Base-by-base conservation (phyloP, 495 filamentous ascomycete genomes). In the Friedmanniomyces simplex region DNA sequence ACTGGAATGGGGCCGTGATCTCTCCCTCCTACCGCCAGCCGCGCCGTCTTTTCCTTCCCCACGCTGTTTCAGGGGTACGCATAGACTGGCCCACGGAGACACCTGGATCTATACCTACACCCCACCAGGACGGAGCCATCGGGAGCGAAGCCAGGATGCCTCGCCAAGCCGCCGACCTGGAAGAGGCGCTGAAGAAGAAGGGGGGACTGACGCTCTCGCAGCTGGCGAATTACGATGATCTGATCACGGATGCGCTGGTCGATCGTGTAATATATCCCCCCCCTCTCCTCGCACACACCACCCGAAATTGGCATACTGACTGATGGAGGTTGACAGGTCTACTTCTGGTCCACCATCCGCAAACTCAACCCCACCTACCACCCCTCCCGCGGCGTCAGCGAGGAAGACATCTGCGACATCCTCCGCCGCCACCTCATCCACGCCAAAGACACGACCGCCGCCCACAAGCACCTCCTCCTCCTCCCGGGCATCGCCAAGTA, bases 311-410 rank as follows among this genome's bases (percentile, higher is more conserved):
- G n/a, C n/a, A n/a, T n/a, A 7, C 56, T 51, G 45, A 54, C 52
- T 53, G 43, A 55, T 50, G 34, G 52, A 32, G 36, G 54, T 48
- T 36, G 52, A 42, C 66, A 98, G 94, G 83, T 85, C 14, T 95
- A 87, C 67, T 97, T 87, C 72, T 97, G 94, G 93, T 90, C 91
- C 13, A 86, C 80, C 10, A 95, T 95, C 43, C 89, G 90, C 47
- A 99, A 99, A 70, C 96, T 96, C 63, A 85, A 87, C 42, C 83
- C 80, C 41, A 57, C 32, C 55, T 99, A 95, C 72, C 86, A 84
- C 64, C 79, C 88, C 8, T 87, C 83, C 16, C 82, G 94, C 52
- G 86, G 88, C 14, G 77, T 97, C 49, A 78, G 76, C 52, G 88
- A 95, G 66, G 87, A 91, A 49, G 85, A 87, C 11, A 78, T 97